phyloP scores from a whole-genome alignment of 2,329 filamentous ascomycete genomes.

The Ploettnerulaceae sp. region DNA sequence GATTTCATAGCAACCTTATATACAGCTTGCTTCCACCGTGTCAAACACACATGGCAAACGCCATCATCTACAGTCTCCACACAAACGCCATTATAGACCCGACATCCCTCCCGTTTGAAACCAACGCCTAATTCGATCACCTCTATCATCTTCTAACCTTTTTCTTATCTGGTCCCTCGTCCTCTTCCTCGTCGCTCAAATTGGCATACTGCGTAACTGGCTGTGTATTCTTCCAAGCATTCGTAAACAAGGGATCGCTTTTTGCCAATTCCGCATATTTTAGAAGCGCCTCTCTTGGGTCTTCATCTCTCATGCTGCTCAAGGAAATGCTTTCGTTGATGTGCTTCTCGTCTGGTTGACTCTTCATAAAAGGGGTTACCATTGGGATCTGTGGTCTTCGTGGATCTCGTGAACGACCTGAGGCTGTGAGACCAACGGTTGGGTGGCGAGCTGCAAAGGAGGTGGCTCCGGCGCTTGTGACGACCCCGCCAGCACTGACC shows the following conservation, averaged over 20 bases:
- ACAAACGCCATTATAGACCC: neutral
- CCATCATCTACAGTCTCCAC: neutral
- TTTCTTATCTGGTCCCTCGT: slow-evolving; percentile 62
- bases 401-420: slow-evolving; percentile 73
- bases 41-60: too few relatives aligned
- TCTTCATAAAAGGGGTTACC: slow-evolving; percentile 86
- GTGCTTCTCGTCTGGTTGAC: slow-evolving; percentile 82
- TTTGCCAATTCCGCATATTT: slow-evolving; percentile 93
- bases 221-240: slow-evolving; percentile 87
- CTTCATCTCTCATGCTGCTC: slow-evolving; percentile 90
- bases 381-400: slow-evolving; percentile 78
- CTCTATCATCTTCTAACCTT: slow-evolving; percentile 41
- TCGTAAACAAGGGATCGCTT: slow-evolving; percentile 91
- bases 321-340: slow-evolving; percentile 85
- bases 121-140: neutral
- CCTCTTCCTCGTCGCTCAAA: slow-evolving; percentile 76
- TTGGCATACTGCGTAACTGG: slow-evolving; percentile 89
- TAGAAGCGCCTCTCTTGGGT: slow-evolving; percentile 86
- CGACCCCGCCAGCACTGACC: slow-evolving; percentile 60
- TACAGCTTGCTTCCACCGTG: too few relatives aligned
- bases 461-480: slow-evolving; percentile 43
- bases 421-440: slow-evolving; percentile 69
- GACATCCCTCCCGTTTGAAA: neutral
- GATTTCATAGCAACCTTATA: too few relatives aligned
- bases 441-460: slow-evolving; percentile 57